These are phyloP conservation scores for Coemansia sp. DNA, from an alignment of 192 early-diverging fungal genomes.

Conservation along the genomic window DNA sequence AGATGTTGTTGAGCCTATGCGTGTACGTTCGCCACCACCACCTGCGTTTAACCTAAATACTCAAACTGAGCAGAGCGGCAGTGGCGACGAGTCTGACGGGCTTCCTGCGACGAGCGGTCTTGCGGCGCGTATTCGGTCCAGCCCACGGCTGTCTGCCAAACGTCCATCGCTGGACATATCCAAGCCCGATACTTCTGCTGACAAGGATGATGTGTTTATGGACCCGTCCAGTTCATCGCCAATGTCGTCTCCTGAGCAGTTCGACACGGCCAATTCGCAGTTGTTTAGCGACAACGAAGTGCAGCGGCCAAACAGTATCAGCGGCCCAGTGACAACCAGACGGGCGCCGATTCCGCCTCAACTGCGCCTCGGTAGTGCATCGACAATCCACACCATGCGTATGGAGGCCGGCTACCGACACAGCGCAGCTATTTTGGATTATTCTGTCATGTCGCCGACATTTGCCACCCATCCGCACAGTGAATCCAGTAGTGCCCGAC, in stretches of 20 bases:
- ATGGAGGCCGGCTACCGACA: background rate
- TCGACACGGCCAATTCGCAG: slow-evolving; percentile 21
- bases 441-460: slow-evolving; percentile 7
- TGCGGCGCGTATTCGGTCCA: slow-evolving; percentile 13
- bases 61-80: background rate
- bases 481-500: background rate
- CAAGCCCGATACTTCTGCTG: background rate
- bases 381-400: background rate
- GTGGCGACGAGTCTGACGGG: background rate
- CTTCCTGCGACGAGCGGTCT: background rate
- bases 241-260: slow-evolving; percentile 5
- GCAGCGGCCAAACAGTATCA: background rate
- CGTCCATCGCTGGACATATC: background rate
- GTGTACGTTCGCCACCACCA: background rate
- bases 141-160: slow-evolving; percentile 10
- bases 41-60: background rate
- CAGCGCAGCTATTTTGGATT: background rate
- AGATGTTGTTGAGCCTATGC: background rate
- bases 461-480: background rate
- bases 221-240: background rate
- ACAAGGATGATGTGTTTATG: slow-evolving; percentile 13
- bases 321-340: background rate
- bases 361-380: background rate
- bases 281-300: slow-evolving; percentile 7
- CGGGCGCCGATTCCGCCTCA: background rate